Evolutionary conservation across 108 stramenopile genomes (phyloP), one percentile per base, ranked within the genome.

Genomic region (Cyclotella atomus): DNA sequence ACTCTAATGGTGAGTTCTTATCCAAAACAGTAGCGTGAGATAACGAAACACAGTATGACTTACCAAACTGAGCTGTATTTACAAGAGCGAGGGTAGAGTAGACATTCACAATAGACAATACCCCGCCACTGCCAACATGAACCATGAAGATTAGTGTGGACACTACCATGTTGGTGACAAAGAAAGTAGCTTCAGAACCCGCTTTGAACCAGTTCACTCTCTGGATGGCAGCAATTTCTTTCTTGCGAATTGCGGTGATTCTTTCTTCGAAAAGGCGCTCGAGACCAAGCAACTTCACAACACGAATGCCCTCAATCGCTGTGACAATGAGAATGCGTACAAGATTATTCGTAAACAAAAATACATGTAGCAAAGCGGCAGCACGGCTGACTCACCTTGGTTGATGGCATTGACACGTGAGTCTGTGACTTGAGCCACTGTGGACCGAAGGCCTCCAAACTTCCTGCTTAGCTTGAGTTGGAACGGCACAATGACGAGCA

Each of bases 341-440:
- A n/a, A n/a, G n/a, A n/a, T n/a, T n/a, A n/a, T n/a, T n/a, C n/a
- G n/a, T n/a, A n/a, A n/a, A n/a, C n/a, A n/a, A n/a, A n/a, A n/a
- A n/a, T n/a, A n/a, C n/a, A n/a, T n/a, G n/a, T n/a, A n/a, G n/a
- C n/a, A n/a, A n/a, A n/a, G n/a, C n/a, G n/a, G n/a, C n/a, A n/a
- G n/a, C n/a, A n/a, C n/a, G n/a, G n/a, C n/a, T n/a, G n/a, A n/a
- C n/a, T n/a, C n/a, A n/a, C n/a, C n/a, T 79, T 98, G 95, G 0
- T 88, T 91, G 0, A 95, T 89, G 53, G 92, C 76, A 38, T 77
- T 89, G 3, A 96, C 90, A 17, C 96, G 74, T 38, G 84, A 59
- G 70, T 97, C 97, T 27, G 97, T 96, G 46, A 91, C 84, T 9
- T 53, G 71, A 7, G 96, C 96, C 49, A 95, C 85, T 28, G 68